phyloP scores from a whole-genome alignment of 2,329 filamentous ascomycete genomes.

The Xylariaceae sp. region DNA sequence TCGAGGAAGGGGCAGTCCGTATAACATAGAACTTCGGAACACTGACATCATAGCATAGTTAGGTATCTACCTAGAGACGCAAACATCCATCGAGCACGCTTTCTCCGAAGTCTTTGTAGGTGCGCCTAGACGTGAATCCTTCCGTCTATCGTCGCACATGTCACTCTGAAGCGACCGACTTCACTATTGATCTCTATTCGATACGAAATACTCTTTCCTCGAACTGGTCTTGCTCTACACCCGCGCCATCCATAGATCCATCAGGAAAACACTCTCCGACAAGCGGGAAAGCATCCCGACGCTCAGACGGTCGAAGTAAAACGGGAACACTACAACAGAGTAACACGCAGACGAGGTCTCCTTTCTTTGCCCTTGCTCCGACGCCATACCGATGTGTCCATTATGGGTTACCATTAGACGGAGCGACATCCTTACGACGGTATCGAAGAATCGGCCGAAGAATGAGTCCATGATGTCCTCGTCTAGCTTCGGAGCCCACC shows the following conservation, averaged over 20 bases:
- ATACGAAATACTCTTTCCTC: neutral
- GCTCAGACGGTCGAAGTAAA: neutral
- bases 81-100: too few relatives aligned
- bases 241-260: constrained; percentile 1
- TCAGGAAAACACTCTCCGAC: constrained; percentile 1
- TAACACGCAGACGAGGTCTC: constrained; percentile 3
- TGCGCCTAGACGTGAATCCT: too few relatives aligned
- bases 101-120: too few relatives aligned
- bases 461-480: neutral
- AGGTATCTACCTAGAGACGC: too few relatives aligned
- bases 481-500: neutral
- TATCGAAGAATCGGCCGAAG: constrained; percentile 3
- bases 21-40: too few relatives aligned
- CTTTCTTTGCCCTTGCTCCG: constrained; percentile 1
- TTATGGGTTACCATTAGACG: neutral
- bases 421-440: neutral
- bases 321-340: neutral
- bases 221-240: neutral
- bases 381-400: neutral
- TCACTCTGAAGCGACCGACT: too few relatives aligned
- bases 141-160: too few relatives aligned
- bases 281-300: neutral
- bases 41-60: too few relatives aligned
- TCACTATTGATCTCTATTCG: too few relatives aligned
- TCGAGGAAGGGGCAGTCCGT: too few relatives aligned